A percentile compares a stretch with the other conserved stretches of the same genome.
Evolutionary conservation across 2,329 filamentous ascomycete genomes (phyloP).

Genomic region (Phialemoniopsis sp.): DNA sequence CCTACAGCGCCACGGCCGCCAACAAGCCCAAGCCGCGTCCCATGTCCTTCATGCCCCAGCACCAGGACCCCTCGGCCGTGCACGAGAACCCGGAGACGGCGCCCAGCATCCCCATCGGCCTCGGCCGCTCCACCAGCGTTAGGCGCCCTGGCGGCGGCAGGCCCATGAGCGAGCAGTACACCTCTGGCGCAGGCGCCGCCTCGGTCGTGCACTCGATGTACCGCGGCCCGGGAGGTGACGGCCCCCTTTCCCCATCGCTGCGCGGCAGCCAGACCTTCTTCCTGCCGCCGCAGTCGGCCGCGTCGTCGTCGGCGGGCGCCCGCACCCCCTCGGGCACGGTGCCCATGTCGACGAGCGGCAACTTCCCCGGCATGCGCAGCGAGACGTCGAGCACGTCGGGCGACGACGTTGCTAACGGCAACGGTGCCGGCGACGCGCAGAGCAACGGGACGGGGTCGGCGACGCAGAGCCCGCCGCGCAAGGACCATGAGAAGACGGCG

Average conservation of each 20-base stretch:
- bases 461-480: conserved; percentile 49
- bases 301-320: conserved; percentile 23
- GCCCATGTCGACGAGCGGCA: conserved; percentile 35
- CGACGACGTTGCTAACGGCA: conserved; percentile 50
- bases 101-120: conserved; percentile 68
- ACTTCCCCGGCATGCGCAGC: conserved; percentile 69
- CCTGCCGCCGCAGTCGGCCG: conserved; percentile 32
- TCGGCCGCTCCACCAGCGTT: conserved; percentile 48
- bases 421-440: conserved; percentile 28
- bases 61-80: conserved; percentile 13
- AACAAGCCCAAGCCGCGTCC: conserved; percentile 46
- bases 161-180: conserved; percentile 62
- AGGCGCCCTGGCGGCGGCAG: conserved; percentile 40
- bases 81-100: conserved; percentile 66
- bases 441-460: conserved; percentile 17
- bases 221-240: conserved; percentile 65
- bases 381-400: conserved; percentile 63
- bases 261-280: conserved; percentile 64
- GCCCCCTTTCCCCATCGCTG: conserved; percentile 56
- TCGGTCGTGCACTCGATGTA: conserved; percentile 88
- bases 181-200: conserved; percentile 53
- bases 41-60: conserved; percentile 50
- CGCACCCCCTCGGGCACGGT: not conserved
- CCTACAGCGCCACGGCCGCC: conserved; percentile 30
- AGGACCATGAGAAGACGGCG: conserved; percentile 48